Evolutionary conservation across 2,329 filamentous ascomycete species (phyloP).

Genomic region (Trichophyton schoenleinii): DNA sequence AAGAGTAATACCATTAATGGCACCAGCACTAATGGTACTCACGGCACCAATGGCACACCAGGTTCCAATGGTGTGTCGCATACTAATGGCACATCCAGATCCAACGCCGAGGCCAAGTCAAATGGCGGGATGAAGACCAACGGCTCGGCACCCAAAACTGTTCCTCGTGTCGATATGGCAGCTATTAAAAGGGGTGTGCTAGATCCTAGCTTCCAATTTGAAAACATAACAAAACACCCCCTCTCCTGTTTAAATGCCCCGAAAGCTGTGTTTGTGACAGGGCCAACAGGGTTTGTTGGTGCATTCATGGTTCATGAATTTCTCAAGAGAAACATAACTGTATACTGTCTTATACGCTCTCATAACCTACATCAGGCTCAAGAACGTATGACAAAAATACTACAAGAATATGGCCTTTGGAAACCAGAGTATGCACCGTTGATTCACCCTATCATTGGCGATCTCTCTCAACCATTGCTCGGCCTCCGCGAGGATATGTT

Average conservation of each 20-base stretch:
- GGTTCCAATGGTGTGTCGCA: not conserved
- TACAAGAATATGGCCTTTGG: not conserved
- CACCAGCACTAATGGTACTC: not conserved
- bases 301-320: slow-evolving; percentile 3
- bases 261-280: not conserved
- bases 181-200: not conserved
- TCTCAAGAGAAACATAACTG: not conserved
- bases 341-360: not conserved
- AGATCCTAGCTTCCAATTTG: not conserved
- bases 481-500: not conserved
- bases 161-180: not conserved
- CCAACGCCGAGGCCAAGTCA: not conserved
- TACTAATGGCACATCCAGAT: not conserved
- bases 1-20: too few relatives aligned
- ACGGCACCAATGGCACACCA: not conserved
- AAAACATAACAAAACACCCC: not conserved
- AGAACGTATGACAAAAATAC: not conserved
- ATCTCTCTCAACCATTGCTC: not conserved
- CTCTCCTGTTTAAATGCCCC: not conserved
- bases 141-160: not conserved
- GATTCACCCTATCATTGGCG: not conserved
- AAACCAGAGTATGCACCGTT: not conserved
- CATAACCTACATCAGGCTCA: not conserved
- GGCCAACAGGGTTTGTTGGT: slow-evolving; percentile 2
- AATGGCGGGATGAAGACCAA: not conserved